Conservation (phyloP, 2,329 filamentous ascomycete species). For the Nothopassalora personata region DNA sequence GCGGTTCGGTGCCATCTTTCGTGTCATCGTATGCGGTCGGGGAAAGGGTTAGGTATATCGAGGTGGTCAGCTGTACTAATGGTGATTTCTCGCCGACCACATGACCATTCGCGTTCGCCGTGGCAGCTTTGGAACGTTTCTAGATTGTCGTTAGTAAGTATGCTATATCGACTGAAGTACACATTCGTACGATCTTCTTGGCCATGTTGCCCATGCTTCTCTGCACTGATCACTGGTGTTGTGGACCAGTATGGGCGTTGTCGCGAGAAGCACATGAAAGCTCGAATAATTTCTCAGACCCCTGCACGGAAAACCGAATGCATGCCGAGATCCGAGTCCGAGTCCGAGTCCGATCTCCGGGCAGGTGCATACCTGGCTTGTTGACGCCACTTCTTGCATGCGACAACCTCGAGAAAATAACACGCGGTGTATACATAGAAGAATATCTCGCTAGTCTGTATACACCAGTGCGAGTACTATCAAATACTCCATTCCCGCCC, state of each 20-base stretch:
- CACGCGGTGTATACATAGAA: neutral
- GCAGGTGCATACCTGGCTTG: neutral
- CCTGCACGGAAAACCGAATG: too few relatives aligned
- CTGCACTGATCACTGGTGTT: neutral
- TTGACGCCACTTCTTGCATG: neutral
- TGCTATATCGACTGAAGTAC: too few relatives aligned
- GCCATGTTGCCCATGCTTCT: neutral
- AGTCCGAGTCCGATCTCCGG: neutral
- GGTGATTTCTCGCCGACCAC: conserved; percentile 47
- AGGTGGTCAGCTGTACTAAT: conserved; percentile 73
- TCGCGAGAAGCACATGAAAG: neutral
- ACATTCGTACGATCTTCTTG: neutral
- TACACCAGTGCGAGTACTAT: neutral
- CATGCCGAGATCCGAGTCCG: neutral
- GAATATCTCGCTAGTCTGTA: neutral
- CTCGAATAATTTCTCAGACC: neutral
- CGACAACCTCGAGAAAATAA: neutral
- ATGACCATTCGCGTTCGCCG: neutral
- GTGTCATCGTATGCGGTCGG: conserved; percentile 55
- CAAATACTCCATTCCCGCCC: too few relatives aligned
- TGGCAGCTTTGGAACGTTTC: neutral
- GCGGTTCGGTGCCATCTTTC: neutral
- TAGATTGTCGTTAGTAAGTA: neutral
- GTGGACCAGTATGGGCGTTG: neutral
- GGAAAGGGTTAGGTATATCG: conserved; percentile 71